Base-by-base conservation (phyloP, 495 filamentous ascomycete genomes). In the Cairneyella variabilis region DNA sequence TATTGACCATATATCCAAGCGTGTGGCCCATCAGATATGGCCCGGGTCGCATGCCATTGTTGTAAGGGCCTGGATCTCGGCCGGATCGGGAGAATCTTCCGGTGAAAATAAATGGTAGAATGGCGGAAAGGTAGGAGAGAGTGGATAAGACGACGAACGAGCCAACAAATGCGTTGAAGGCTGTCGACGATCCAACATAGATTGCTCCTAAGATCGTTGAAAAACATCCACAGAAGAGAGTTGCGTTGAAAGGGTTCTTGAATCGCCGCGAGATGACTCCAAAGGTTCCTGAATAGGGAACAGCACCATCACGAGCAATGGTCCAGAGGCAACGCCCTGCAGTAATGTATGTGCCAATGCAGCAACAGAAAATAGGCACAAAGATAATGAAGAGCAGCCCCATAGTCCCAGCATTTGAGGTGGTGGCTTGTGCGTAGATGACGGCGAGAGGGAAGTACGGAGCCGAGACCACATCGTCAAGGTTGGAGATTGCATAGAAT, bases 391-490 rank as follows among this genome's bases (percentile, higher is more conserved):
- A 76, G 22, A 91, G 69, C 0, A 90, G 76, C 17, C 87, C 89
- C 14, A 82, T 77, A 0, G 73, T 77, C 28, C 76, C 78, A 9
- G 79, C 83, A 3, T 64, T 65, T 42, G 73, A 74, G 3, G 74
- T 74, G 2, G 88, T 92, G 0, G 89, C 86, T 70, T 95, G 90
- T 11, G 64, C 68, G 69, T 95, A 95, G 57, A 95, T 86, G 45
- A 79, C 79, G 3, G 86, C 82, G 3, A 92, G 76, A 0, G 90
- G 89, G 66, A 89, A 93, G 10, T 76, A 75, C 27, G 74, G 63
- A 22, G 71, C 76, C 30, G 69, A 64, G 42, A 83, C 71, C 8
- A 90, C 74, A 1, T 70, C 68, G 36, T 76, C 70, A 37, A 90
- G 69, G 55, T 85, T 83, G 39, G 71, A 80, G 57, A 90, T 86